phyloP scores from a whole-genome alignment of 306 rosid species.

The Biancaea sappan region DNA sequence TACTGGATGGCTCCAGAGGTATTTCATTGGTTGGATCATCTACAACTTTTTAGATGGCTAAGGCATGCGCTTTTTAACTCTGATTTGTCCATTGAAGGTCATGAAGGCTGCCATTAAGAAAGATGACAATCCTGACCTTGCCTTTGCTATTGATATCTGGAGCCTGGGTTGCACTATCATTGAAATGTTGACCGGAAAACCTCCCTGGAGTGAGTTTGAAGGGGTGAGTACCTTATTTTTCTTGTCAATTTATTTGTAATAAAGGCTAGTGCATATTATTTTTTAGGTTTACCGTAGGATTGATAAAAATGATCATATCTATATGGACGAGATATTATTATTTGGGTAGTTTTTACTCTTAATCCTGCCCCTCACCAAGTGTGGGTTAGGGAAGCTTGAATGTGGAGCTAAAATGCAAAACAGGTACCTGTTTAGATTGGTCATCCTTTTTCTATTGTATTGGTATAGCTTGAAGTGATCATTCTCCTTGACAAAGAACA shows the following conservation, averaged over 20 bases:
- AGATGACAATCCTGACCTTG: constrained; percentile 61
- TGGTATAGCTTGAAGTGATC: constrained; percentile 6
- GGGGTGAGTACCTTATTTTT: constrained; percentile 61
- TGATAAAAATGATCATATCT: constrained; percentile 5
- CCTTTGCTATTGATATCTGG: constrained; percentile 94
- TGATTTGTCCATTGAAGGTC: constrained; percentile 56
- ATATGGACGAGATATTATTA: neutral
- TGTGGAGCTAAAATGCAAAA: neutral
- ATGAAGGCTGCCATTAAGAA: constrained; percentile 82
- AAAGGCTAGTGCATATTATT: constrained; percentile 7
- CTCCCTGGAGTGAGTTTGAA: constrained; percentile 85
- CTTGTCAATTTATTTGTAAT: constrained; percentile 30
- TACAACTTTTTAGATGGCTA: constrained; percentile 21
- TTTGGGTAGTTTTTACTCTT: neutral
- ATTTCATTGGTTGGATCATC: constrained; percentile 32
- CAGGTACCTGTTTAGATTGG: neutral
- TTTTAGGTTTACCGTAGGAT: constrained; percentile 6
- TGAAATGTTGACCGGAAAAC: constrained; percentile 91
- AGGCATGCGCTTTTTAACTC: constrained; percentile 16
- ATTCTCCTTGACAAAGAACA: neutral
- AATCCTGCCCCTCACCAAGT: neutral
- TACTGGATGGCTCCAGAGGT: constrained; percentile 99
- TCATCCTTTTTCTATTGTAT: constrained; percentile 10
- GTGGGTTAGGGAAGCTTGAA: neutral
- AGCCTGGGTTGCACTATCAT: constrained; percentile 94